A percentile compares a stretch with the other conserved stretches of the same genome.
phyloP scores from a whole-genome alignment of 192 early-diverging fungal species.

The Haplosporangium gracile region DNA sequence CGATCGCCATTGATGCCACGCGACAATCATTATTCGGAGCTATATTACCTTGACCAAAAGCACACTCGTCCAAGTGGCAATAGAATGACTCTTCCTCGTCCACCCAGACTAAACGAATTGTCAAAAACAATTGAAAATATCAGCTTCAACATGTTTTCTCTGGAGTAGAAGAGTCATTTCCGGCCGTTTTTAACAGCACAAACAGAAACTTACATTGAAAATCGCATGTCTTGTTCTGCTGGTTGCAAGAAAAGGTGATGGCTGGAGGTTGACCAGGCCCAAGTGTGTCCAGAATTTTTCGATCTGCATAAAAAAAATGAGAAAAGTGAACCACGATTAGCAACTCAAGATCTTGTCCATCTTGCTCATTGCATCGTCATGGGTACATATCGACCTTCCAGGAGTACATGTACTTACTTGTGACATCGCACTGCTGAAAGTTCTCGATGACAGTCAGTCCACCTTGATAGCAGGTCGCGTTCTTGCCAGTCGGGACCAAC shows the following conservation, averaged over 20 bases:
- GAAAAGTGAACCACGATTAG: not conserved
- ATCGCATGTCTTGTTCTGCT: slow-evolving; percentile 67
- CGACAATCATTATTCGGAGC: not conserved
- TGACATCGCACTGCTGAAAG: slow-evolving; percentile 81
- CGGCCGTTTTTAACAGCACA: not conserved
- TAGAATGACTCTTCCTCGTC: slow-evolving; percentile 88
- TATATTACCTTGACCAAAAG: slow-evolving; percentile 66
- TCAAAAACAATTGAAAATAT: not conserved
- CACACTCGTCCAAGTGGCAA: slow-evolving; percentile 81
- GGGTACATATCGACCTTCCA: not conserved
- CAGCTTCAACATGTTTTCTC: not conserved
- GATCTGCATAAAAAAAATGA: slow-evolving; percentile 34
- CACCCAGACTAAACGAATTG: slow-evolving; percentile 74
- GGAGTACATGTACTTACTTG: slow-evolving; percentile 65
- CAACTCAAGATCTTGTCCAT: not conserved
- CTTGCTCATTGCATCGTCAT: not conserved
- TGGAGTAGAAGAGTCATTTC: not conserved
- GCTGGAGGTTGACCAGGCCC: slow-evolving; percentile 72
- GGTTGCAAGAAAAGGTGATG: slow-evolving; percentile 79
- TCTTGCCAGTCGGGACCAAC: slow-evolving; percentile 74
- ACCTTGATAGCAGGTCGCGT: slow-evolving; percentile 83
- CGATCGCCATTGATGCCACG: not conserved
- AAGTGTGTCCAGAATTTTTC: slow-evolving; percentile 67
- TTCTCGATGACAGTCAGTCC: slow-evolving; percentile 78
- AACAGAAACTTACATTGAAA: slow-evolving; percentile 72